These are phyloP conservation scores for Agarophyton chilense DNA, from an alignment of 23 red algal genomes.

Conservation along the genomic window DNA sequence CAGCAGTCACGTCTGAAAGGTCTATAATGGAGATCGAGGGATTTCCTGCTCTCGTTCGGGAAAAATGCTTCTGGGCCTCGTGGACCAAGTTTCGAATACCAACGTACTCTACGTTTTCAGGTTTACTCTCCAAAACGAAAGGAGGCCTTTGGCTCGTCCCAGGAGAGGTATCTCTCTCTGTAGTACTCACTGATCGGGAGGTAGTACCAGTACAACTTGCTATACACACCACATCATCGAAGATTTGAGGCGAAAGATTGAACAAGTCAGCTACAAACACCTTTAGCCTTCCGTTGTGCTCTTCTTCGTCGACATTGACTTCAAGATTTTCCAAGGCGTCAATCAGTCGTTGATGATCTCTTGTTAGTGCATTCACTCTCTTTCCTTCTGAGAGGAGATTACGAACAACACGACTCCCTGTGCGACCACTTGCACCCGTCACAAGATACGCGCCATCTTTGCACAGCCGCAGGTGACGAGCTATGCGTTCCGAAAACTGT, in stretches of 20 bases:
- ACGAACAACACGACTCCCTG: conserved; percentile 81
- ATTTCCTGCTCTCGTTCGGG: neutral
- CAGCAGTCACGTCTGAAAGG: conserved; percentile 27
- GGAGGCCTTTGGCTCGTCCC: conserved; percentile 72
- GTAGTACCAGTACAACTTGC: conserved; percentile 80
- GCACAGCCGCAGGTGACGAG: neutral
- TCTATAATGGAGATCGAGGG: conserved; percentile 9
- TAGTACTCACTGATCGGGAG: conserved; percentile 38
- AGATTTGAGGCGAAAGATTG: conserved; percentile 69
- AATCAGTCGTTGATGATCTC: conserved; percentile 52
- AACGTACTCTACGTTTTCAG: conserved; percentile 89
- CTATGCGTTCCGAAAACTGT: neutral
- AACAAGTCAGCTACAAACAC: conserved; percentile 85
- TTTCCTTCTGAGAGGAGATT: conserved; percentile 28
- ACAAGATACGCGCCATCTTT: conserved; percentile 54
- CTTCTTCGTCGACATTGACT: conserved; percentile 40
- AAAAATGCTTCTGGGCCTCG: neutral
- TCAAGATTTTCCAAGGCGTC: conserved; percentile 43
- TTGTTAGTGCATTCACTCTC: conserved; percentile 79
- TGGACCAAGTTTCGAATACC: conserved; percentile 62
- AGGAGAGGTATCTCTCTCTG: conserved; percentile 49
- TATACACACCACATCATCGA: conserved; percentile 62
- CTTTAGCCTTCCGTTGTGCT: conserved; percentile 33
- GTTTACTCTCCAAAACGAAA: conserved; percentile 69
- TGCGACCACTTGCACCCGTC: conserved; percentile 87